Evolutionary conservation across 1,139 yeast genomes (phyloP), one percentile per base, ranked within the genome.

Genomic region (Blastobotrys indianensis): DNA sequence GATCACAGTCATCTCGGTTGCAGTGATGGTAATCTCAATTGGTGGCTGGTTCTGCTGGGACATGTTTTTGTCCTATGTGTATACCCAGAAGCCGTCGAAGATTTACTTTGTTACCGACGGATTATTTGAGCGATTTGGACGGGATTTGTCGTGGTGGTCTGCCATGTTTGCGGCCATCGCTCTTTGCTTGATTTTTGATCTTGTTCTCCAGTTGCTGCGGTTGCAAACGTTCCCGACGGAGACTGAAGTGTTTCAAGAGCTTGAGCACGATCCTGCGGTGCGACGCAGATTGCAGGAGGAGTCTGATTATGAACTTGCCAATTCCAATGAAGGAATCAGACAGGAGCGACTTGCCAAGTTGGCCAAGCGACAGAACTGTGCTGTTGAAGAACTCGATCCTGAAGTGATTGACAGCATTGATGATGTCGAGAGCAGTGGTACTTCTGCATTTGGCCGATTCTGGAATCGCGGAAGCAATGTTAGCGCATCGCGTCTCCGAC

Each of bases 1-100:
- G 55, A 72, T 88, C 48, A 84, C 84, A 15, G 74, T 87, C 72
- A 60, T 87, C 35, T 81, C 85, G n/a, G 71, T 79, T 59, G 80
- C 81, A 0, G 80, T 92, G 1, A 74, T 81, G 51, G 61, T 77
- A 12, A 74, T 88, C n/a, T 86, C 96, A 0, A 80, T 81, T 42
- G 80, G 84, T 13, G 98, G 97, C 0, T 94, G 94, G 80, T 71
- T 83, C n/a, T 54, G 81, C 4, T 92, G 97, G 96, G 81, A 86
- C 62, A 74, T 85, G 50, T 65, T 88, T 38, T 75, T 92, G 48
- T 85, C 92, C 62, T 75, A 73, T 6, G 67, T 90, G 16, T 84
- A 86, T 62, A 68, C 79, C 42, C 66, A 74, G 17, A 76, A 75
- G 49, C 76, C 78, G 0, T 72, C 79, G 1, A 69, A 79, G 42